phyloP scores from a whole-genome alignment of 768 basidiomycete genomes.

The Cantharellus anzutake region DNA sequence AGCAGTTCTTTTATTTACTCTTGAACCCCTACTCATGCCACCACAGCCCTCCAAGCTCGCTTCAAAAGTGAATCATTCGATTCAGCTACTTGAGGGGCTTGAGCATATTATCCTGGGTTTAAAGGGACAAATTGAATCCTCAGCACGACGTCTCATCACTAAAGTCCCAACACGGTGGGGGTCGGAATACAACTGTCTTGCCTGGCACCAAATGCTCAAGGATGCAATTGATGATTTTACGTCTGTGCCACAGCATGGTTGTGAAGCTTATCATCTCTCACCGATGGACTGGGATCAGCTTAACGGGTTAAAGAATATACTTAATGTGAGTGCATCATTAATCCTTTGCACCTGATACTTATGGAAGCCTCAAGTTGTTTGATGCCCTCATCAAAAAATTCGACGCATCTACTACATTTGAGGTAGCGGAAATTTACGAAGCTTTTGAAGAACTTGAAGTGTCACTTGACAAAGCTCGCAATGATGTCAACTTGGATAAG shows the following conservation, averaged over 20 bases:
- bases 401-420: not conserved
- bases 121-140: not conserved
- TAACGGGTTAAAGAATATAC: not conserved
- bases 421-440: not conserved
- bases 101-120: not conserved
- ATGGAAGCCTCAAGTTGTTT: not conserved
- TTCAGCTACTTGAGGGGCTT: not conserved
- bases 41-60: not conserved
- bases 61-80: not conserved
- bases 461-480: not conserved
- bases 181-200: not conserved
- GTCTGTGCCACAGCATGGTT: not conserved
- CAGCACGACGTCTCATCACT: not conserved
- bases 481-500: not conserved
- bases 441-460: not conserved
- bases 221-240: not conserved
- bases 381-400: not conserved
- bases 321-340: not conserved
- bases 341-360: not conserved
- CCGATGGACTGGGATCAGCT: not conserved
- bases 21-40: not conserved
- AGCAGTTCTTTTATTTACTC: not conserved
- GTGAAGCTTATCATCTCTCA: not conserved
- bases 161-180: not conserved
- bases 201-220: not conserved